phyloP scores from a whole-genome alignment of 78 protist species.

The Monosiga brevicollis region DNA sequence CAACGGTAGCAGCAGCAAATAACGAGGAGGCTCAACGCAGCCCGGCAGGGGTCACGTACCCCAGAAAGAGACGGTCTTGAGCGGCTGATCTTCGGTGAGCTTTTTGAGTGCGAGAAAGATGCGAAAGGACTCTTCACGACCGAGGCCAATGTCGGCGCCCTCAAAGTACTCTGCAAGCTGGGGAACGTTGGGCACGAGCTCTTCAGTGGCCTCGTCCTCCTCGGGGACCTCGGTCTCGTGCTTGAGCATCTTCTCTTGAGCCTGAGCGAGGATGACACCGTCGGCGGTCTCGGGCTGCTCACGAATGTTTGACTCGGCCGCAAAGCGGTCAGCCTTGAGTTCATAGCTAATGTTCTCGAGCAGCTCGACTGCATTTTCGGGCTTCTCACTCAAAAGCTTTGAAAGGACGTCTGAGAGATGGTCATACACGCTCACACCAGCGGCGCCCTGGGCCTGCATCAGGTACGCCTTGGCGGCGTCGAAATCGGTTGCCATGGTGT shows the following conservation, averaged over 20 bases:
- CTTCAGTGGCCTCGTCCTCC: background rate
- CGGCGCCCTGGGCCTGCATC: background rate
- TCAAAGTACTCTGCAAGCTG: background rate
- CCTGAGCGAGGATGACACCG: background rate
- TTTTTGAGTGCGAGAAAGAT: background rate
- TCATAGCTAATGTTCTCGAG: background rate
- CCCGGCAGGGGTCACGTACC: no score
- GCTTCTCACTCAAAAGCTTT: background rate
- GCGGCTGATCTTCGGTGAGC: background rate
- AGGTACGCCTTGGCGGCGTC: background rate
- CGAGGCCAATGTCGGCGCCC: background rate
- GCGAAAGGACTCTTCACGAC: background rate
- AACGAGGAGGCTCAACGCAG: no score
- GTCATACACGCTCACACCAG: background rate
- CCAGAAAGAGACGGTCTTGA: constrained; percentile 18
- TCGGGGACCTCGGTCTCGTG: background rate
- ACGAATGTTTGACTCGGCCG: background rate
- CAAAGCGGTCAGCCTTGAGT: background rate
- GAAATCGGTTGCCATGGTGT: background rate
- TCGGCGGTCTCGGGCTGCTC: background rate
- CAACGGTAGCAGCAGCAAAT: no score
- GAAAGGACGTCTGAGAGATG: background rate
- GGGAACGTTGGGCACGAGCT: background rate
- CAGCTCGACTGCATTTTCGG: background rate
- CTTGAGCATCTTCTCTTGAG: background rate